Evolutionary conservation across 176 grass and related monocot species (phyloP).

Genomic region (Metroxylon sagu): DNA sequence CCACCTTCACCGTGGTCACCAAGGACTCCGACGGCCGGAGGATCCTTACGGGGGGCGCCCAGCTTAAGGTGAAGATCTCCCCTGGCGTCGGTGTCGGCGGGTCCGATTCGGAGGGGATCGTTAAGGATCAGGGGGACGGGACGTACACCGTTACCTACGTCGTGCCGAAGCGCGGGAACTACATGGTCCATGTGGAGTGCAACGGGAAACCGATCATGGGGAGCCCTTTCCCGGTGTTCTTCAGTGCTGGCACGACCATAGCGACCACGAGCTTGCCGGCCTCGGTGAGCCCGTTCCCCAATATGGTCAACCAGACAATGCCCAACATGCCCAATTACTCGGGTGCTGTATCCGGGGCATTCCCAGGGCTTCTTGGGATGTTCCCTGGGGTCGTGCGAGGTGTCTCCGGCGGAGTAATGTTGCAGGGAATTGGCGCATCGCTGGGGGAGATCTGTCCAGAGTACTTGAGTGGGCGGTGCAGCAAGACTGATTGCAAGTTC

Average conservation of each 20-base stretch:
- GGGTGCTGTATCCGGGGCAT: constrained; percentile 38
- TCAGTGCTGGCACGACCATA: constrained; percentile 33
- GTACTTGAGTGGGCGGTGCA: constrained; percentile 59
- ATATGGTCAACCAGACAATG: constrained; percentile 98
- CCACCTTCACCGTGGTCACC: constrained; percentile 52
- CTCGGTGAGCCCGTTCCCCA: constrained; percentile 24
- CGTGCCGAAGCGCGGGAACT: constrained; percentile 81
- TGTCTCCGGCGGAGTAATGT: constrained; percentile 52
- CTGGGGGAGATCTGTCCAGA: constrained; percentile 84
- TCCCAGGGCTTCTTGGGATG: constrained; percentile 48
- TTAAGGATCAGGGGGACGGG: constrained; percentile 71
- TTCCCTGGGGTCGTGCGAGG: constrained; percentile 35
- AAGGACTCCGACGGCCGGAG: constrained; percentile 60
- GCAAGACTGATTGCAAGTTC: constrained; percentile 56
- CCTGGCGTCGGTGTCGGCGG: constrained; percentile 55
- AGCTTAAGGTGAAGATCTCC: constrained; percentile 49
- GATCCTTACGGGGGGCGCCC: constrained; percentile 36
- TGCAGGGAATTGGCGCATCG: constrained; percentile 69
- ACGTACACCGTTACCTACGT: constrained; percentile 72
- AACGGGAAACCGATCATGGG: constrained; percentile 64
- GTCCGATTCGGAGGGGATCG: constrained; percentile 49
- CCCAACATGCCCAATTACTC: constrained; percentile 98
- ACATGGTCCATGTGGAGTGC: constrained; percentile 72
- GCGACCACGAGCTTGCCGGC: neutral
- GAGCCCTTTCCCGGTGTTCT: constrained; percentile 96